phyloP scores from a whole-genome alignment of 441 rosid genomes.

The Sinapis alba region DNA sequence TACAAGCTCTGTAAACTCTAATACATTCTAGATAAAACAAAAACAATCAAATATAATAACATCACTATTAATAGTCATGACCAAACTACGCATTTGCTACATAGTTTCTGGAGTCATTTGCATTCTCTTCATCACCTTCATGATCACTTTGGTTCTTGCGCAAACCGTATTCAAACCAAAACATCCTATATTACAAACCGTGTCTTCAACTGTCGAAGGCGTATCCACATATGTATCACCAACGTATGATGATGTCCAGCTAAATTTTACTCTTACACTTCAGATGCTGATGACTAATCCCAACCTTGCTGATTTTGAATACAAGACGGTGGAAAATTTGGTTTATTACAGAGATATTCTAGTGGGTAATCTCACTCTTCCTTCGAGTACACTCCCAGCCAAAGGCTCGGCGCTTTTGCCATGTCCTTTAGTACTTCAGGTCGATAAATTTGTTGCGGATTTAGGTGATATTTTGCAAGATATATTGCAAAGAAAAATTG shows the following conservation, averaged over 20 bases:
- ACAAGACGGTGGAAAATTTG: constrained; percentile 49
- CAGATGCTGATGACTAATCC: constrained; percentile 49
- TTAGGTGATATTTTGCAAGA: constrained; percentile 44
- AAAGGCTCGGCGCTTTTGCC: constrained; percentile 43
- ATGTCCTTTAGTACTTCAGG: constrained; percentile 48
- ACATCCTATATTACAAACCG: constrained; percentile 45
- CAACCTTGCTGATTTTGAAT: constrained; percentile 60
- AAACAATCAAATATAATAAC: not conserved
- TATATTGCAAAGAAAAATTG: constrained; percentile 45
- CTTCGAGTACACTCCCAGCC: constrained; percentile 55
- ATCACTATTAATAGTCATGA: not conserved
- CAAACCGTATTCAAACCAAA: constrained; percentile 60
- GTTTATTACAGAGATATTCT: constrained; percentile 43
- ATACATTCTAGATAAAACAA: constrained; percentile 1
- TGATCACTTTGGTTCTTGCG: constrained; percentile 45
- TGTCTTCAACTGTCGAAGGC: constrained; percentile 53
- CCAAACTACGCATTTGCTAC: constrained; percentile 6
- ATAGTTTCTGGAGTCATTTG: constrained; percentile 11
- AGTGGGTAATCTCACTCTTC: constrained; percentile 57
- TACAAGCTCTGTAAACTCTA: not conserved
- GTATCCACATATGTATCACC: constrained; percentile 53
- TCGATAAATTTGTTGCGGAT: constrained; percentile 44
- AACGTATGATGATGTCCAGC: constrained; percentile 40
- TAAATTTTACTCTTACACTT: constrained; percentile 59
- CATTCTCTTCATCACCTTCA: constrained; percentile 21